These are phyloP conservation scores for Gonapodya sp. DNA, from an alignment of 192 early-diverging fungal genomes.

Conservation along the genomic window DNA sequence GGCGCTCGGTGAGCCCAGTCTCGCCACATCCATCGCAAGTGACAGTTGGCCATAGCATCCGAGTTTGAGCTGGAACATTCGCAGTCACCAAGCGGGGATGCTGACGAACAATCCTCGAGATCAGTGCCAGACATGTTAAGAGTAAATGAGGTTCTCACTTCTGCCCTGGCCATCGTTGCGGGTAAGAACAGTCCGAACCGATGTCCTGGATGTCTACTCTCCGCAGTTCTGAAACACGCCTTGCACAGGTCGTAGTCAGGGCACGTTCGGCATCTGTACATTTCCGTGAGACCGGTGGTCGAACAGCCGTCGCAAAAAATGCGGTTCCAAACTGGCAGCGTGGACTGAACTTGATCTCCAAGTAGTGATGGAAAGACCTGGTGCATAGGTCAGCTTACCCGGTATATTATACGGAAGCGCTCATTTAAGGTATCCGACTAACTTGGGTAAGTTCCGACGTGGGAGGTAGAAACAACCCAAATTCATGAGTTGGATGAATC, in stretches of 20 bases:
- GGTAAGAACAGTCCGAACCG: not conserved
- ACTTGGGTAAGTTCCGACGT: not conserved
- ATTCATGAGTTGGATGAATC: not conserved
- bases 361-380: too few species aligned
- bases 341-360: too few species aligned
- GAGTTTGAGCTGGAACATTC: not conserved
- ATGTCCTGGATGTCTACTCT: too few species aligned
- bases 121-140: not conserved
- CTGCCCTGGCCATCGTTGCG: not conserved
- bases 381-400: too few species aligned
- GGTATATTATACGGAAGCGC: not conserved
- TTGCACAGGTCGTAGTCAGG: too few species aligned
- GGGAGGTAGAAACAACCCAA: not conserved
- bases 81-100: not conserved
- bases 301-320: too few species aligned
- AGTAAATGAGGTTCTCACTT: not conserved
- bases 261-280: too few species aligned
- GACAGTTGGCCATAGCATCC: not conserved
- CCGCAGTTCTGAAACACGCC: too few species aligned
- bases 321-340: too few species aligned
- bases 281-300: too few species aligned
- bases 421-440: not conserved
- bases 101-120: not conserved
- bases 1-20: not conserved
- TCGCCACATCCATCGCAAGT: not conserved